A percentile compares a stretch with the other conserved stretches of the same genome.
Conservation (phyloP, 2,329 filamentous ascomycete genomes). For the Pseudogymnoascus pannorum region DNA sequence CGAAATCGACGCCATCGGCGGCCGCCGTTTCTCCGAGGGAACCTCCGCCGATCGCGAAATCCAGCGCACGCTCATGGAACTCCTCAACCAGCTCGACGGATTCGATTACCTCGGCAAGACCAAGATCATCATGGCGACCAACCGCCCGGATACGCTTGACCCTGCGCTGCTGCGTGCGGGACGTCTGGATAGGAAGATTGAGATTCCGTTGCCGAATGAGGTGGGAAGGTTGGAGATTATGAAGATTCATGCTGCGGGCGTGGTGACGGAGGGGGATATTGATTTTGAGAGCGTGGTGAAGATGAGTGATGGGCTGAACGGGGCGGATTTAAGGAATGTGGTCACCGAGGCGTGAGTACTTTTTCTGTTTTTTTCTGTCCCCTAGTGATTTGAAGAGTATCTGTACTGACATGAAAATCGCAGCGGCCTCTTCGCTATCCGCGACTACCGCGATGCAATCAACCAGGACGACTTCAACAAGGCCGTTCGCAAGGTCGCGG, state of each 20-base stretch:
- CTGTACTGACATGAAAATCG: slow-evolving; percentile 25
- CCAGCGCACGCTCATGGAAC: slow-evolving; percentile 95
- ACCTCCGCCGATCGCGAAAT: slow-evolving; percentile 98
- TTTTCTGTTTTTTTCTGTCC: too few relatives aligned
- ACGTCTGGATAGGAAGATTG: slow-evolving; percentile 93
- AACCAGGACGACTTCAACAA: slow-evolving; percentile 99
- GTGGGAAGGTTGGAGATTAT: slow-evolving; percentile 92
- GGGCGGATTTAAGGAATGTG: slow-evolving; percentile 93
- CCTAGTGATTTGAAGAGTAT: too few relatives aligned
- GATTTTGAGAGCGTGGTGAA: slow-evolving; percentile 99
- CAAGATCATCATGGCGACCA: slow-evolving; percentile 99
- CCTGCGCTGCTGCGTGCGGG: slow-evolving; percentile 87
- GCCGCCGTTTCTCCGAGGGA: slow-evolving; percentile 91
- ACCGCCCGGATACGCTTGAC: slow-evolving; percentile 92
- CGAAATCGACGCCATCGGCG: slow-evolving; percentile 98
- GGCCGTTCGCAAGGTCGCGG: slow-evolving; percentile 92
- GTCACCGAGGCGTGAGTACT: slow-evolving; percentile 96
- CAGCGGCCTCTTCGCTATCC: slow-evolving; percentile 94
- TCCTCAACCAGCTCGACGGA: slow-evolving; percentile 96
- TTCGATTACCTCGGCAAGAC: slow-evolving; percentile 99
- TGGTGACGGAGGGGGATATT: slow-evolving; percentile 86
- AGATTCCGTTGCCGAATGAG: slow-evolving; percentile 95
- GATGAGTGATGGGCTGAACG: slow-evolving; percentile 98
- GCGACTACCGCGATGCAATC: slow-evolving; percentile 91
- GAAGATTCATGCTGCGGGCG: slow-evolving; percentile 88